phyloP scores from a whole-genome alignment of 2,329 filamentous ascomycete genomes.

The Alternaria arbusti region DNA sequence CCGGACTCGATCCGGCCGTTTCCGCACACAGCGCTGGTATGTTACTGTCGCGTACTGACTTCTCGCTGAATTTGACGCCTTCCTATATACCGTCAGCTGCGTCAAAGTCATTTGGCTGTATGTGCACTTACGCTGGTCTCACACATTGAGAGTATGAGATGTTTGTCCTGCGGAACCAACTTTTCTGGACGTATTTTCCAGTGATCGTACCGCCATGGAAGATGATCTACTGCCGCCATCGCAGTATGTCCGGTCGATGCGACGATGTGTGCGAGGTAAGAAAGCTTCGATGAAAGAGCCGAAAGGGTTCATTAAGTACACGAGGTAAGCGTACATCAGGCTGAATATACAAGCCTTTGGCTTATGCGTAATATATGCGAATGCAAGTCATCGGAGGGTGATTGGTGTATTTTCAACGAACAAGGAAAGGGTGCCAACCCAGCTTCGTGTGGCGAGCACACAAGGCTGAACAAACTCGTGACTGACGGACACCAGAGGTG shows the following conservation, averaged over 20 bases:
- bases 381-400: not conserved
- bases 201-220: not conserved
- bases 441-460: not conserved
- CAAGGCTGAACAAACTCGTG: not conserved
- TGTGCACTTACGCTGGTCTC: not conserved
- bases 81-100: no score
- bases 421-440: not conserved
- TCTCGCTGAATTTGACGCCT: no score
- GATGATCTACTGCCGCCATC: not conserved
- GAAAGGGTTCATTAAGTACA: not conserved
- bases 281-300: not conserved
- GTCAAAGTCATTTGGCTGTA: no score
- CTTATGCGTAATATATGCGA: not conserved
- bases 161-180: not conserved
- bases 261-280: no score
- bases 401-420: not conserved
- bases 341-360: not conserved
- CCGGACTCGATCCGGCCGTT: no score
- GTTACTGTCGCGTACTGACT: no score
- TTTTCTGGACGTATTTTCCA: not conserved
- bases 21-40: no score
- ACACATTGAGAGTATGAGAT: not conserved
- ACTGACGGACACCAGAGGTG: not conserved
- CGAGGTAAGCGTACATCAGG: not conserved
- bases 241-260: no score